Conservation (phyloP, 192 early-diverging fungal species). For the Coemansia sp. region DNA sequence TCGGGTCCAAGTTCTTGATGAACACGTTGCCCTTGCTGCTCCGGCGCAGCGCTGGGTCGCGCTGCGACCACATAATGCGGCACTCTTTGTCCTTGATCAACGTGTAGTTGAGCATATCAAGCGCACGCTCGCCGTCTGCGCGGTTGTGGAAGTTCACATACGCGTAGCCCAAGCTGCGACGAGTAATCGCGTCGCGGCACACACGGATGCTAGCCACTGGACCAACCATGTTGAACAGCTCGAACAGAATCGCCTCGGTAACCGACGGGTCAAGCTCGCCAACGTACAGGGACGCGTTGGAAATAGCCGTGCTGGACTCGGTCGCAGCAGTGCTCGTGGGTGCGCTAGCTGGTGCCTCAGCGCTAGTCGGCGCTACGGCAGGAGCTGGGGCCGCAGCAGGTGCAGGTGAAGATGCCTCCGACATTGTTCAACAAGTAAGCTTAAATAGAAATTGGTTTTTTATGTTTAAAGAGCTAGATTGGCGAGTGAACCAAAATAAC, state of each 20-base stretch:
- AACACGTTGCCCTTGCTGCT: constrained; percentile 96
- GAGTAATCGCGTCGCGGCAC: constrained; percentile 95
- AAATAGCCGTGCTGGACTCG: constrained; percentile 30
- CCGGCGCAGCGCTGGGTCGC: constrained; percentile 92
- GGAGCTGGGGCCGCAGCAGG: constrained; percentile 29
- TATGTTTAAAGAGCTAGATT: constrained; percentile 42
- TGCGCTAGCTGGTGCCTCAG: constrained; percentile 53
- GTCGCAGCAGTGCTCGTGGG: constrained; percentile 30
- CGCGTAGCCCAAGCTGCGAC: constrained; percentile 93
- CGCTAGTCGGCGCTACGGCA: constrained; percentile 47
- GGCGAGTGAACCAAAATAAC: constrained; percentile 41
- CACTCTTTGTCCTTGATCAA: constrained; percentile 91
- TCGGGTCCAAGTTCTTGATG: constrained; percentile 98
- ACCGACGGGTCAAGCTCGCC: constrained; percentile 96
- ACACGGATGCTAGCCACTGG: constrained; percentile 97
- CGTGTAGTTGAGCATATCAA: constrained; percentile 95
- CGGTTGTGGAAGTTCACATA: constrained; percentile 98
- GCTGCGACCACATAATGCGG: constrained; percentile 99
- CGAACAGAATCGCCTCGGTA: constrained; percentile 95
- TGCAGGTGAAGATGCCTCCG: constrained; percentile 37
- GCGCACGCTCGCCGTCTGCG: constrained; percentile 81
- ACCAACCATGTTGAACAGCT: constrained; percentile 94
- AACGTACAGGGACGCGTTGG: constrained; percentile 87
- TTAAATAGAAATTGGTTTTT: constrained; percentile 28
- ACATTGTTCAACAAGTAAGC: constrained; percentile 32